Evolutionary conservation across 306 rosid species (phyloP).

Genomic region (Crataegus laevigata): DNA sequence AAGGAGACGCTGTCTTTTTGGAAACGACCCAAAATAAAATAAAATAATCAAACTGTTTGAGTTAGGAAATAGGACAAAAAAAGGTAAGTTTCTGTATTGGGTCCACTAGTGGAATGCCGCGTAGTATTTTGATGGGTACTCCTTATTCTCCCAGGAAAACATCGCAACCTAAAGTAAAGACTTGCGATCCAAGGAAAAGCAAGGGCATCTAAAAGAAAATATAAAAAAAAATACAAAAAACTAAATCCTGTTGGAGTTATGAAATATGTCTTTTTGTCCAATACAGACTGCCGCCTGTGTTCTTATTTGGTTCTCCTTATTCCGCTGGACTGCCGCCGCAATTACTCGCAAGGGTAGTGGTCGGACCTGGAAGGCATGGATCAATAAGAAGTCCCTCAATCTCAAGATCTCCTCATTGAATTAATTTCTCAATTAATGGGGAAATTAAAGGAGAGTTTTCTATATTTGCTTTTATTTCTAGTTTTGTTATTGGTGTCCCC

Average conservation of each 20-base stretch:
- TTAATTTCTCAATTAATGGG: background rate
- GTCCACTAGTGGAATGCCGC: background rate
- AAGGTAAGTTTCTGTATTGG: background rate
- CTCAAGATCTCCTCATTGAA: conserved; percentile 64
- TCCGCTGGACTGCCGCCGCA: background rate
- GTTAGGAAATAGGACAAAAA: background rate
- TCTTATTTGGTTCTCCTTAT: no score
- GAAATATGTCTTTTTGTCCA: no score
- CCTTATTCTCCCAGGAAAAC: background rate
- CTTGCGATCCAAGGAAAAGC: background rate
- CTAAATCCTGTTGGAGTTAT: no score
- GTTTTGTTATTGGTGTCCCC: background rate
- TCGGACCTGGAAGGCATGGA: conserved; percentile 73
- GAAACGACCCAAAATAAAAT: background rate
- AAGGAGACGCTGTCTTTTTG: background rate
- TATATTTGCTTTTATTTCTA: background rate
- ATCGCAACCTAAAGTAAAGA: background rate
- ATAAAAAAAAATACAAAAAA: no score
- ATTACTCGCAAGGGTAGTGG: conserved; percentile 36
- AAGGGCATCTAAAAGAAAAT: no score
- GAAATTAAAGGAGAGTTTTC: background rate
- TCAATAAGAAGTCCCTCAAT: conserved; percentile 61
- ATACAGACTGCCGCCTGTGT: no score
- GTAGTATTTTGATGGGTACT: background rate
- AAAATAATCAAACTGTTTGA: background rate